Evolutionary conservation across 768 basidiomycete genomes (phyloP).

Genomic region (Suillus plorans): DNA sequence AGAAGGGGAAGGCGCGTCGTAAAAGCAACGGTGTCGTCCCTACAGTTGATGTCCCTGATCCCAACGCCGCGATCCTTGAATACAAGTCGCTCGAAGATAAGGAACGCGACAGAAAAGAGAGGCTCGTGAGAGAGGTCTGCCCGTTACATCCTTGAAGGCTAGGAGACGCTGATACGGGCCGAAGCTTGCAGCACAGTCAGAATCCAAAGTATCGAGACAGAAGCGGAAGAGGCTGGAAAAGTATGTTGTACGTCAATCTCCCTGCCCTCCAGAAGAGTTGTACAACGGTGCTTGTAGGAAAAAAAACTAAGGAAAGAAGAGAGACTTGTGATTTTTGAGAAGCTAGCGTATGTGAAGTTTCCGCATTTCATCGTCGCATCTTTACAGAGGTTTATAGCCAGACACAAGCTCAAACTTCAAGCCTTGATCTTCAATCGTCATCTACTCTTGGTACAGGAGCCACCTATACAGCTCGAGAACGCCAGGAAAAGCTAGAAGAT

Average conservation of each 20-base stretch:
- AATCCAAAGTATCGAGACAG: slow-evolving; percentile 76
- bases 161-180: slow-evolving; percentile 1
- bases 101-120: slow-evolving; percentile 58
- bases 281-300: slow-evolving; percentile 47
- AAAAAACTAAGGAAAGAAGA: slow-evolving; percentile 94
- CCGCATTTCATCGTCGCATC: slow-evolving; percentile 12
- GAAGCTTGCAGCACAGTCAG: slow-evolving; percentile 44
- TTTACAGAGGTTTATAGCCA: slow-evolving; percentile 49
- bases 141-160: neutral
- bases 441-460: slow-evolving; percentile 82
- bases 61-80: slow-evolving; percentile 58
- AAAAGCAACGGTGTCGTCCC: slow-evolving; percentile 21
- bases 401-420: slow-evolving; percentile 68
- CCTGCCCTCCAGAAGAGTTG: neutral
- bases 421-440: slow-evolving; percentile 70
- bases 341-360: slow-evolving; percentile 63
- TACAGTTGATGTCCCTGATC: slow-evolving; percentile 36
- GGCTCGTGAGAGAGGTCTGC: slow-evolving; percentile 60
- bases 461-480: slow-evolving; percentile 57
- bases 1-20: slow-evolving; percentile 56
- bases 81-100: slow-evolving; percentile 62
- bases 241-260: slow-evolving; percentile 67
- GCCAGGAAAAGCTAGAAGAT: slow-evolving; percentile 58
- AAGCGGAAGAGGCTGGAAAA: slow-evolving; percentile 89
- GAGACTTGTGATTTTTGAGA: slow-evolving; percentile 71